Conservation (phyloP, 2,329 filamentous ascomycete species). For the Furcasterigmium furcatum region DNA sequence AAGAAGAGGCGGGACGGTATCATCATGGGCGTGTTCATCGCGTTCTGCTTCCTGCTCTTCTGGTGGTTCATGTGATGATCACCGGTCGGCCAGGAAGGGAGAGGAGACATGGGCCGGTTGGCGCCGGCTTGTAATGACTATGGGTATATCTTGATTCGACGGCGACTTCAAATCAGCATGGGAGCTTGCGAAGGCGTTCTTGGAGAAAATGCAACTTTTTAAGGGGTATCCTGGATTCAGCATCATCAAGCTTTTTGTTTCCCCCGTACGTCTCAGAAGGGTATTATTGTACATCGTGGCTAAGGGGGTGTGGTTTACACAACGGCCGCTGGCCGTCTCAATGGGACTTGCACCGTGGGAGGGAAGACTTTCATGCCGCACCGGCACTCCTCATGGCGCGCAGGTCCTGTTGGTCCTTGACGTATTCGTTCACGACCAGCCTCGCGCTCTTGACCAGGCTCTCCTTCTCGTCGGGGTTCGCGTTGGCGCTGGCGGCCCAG, state of each 20-base stretch:
- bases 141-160: conserved; percentile 4
- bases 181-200: conserved; percentile 12
- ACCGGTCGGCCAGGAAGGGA: conserved; percentile 1
- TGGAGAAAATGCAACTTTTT: neutral
- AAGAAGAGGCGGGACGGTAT: conserved; percentile 95
- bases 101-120: neutral
- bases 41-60: conserved; percentile 84
- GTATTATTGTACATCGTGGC: neutral
- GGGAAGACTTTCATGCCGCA: neutral
- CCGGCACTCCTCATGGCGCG: neutral
- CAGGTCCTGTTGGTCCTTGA: conserved; percentile 26
- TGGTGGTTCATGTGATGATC: conserved; percentile 67
- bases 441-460: conserved; percentile 62
- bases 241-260: conserved; percentile 1
- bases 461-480: conserved; percentile 62
- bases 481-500: conserved; percentile 83
- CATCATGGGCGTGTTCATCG: conserved; percentile 88
- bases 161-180: conserved; percentile 9
- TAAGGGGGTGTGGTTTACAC: neutral
- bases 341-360: conserved; percentile 7
- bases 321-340: conserved; percentile 11
- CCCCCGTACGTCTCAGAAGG: neutral
- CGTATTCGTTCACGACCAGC: conserved; percentile 59
- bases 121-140: conserved; percentile 2
- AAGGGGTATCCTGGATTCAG: conserved; percentile 11